Base-by-base conservation (phyloP, 2,329 filamentous ascomycete species). In the Tolypocladium pustulatum region DNA sequence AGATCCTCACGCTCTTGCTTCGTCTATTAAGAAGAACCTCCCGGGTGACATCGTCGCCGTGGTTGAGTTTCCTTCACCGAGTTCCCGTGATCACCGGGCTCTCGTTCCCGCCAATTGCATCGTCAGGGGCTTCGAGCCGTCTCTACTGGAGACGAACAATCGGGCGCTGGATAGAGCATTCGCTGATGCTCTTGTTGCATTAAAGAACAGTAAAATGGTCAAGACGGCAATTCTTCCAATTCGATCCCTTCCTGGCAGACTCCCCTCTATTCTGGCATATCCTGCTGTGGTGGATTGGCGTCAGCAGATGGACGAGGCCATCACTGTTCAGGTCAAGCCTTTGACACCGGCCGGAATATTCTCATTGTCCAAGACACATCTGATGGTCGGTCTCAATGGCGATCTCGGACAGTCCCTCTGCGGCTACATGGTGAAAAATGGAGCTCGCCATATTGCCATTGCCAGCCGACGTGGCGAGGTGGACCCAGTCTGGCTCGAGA, bases 321-420 rank as follows among this genome's bases (percentile, higher is more conserved):
- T 56, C 7, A 38, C 32, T 4, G 41, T 46, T 13, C 30, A 49
- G 15, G 30, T 56, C 41, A 43, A 37, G 41, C 41, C 55, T 22
- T 46, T 56, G 30, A 36, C 43, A 13, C 27, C 55, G 9, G n/a
- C 30, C 8, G 46, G 55, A 8, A 51, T 56, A 13, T 51, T 56
- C n/a, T 56, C 55, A 17, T 25, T 30, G 5, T 22, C 43, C 12
- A 56, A 56, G 55, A 56, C 55, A 20, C 46, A 56, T 27, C 36
- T 56, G 13, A 43, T 56, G 55, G 49, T 52, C 10, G 49, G 49
- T 12, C 30, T 52, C 2, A 52, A 52, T 5, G 49, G 49, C 43
- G 34, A 57, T 20, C 43, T 57, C 15, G 55, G 55, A 17, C 55
- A 57, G 36, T 57, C 55, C n/a, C 32, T 57, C 22, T 57, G 55